Evolutionary conservation across 2,329 filamentous ascomycete species (phyloP).

Genomic region (Cyphellophora attinorum): DNA sequence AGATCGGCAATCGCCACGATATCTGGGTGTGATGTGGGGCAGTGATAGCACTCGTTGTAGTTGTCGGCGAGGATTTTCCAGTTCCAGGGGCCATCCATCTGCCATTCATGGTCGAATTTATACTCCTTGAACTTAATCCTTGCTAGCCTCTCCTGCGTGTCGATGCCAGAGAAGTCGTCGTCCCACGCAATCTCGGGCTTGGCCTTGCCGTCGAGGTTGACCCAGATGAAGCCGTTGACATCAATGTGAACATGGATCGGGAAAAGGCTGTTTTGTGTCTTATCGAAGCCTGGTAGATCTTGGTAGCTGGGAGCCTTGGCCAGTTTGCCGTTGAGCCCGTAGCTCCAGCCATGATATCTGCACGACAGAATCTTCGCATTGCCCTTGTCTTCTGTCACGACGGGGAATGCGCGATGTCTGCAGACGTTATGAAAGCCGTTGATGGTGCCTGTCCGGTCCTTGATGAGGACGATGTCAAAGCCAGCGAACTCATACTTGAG

Average conservation of each 20-base stretch:
- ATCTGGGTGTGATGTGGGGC: conserved; percentile 47
- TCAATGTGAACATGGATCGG: conserved; percentile 10
- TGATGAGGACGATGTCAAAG: conserved; percentile 45
- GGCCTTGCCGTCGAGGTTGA: conserved; percentile 8
- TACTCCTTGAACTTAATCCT: conserved; percentile 45
- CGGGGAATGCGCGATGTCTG: conserved; percentile 48
- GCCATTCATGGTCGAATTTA: conserved; percentile 32
- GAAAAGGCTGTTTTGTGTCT: conserved; percentile 45
- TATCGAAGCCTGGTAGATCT: conserved; percentile 47
- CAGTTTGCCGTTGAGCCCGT: conserved; percentile 48
- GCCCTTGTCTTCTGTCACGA: conserved; percentile 30
- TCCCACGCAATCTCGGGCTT: conserved; percentile 10
- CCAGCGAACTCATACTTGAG: conserved; percentile 30
- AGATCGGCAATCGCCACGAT: conserved; percentile 46
- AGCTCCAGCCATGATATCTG: conserved; percentile 56
- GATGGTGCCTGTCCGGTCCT: conserved; percentile 42
- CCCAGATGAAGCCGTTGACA: conserved; percentile 10
- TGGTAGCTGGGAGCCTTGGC: conserved; percentile 53
- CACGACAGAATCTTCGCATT: conserved; percentile 42
- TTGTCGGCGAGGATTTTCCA: conserved; percentile 37
- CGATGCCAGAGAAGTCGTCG: conserved; percentile 15
- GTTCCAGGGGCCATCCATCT: conserved; percentile 11
- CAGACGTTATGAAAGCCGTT: conserved; percentile 57
- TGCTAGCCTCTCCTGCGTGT: conserved; percentile 38
- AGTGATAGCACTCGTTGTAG: conserved; percentile 50